Conservation (phyloP, 73 alveolate species). For the Paramecium sexaurelia region DNA sequence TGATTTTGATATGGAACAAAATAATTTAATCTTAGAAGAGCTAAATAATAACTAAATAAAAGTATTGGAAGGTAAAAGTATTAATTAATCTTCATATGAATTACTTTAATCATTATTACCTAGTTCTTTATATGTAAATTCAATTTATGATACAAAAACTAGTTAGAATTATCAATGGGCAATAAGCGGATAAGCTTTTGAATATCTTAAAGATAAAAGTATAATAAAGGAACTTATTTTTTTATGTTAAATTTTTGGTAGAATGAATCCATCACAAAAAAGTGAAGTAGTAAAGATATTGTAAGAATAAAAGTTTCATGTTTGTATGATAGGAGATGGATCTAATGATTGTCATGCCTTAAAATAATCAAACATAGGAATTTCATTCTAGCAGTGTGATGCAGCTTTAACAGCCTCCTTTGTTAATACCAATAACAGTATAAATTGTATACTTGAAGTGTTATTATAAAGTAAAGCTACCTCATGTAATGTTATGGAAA, state of each 20-base stretch:
- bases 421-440: not conserved
- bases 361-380: slow-evolving; percentile 51
- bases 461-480: slow-evolving; percentile 47
- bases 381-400: slow-evolving; percentile 49
- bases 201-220: not conserved
- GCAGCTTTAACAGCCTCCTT: slow-evolving; percentile 54
- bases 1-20: not conserved
- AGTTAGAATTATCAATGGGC: not conserved
- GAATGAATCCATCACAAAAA: slow-evolving; percentile 56
- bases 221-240: not conserved
- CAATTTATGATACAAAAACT: not conserved
- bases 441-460: slow-evolving; percentile 18
- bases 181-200: not conserved
- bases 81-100: not conserved
- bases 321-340: slow-evolving; percentile 65
- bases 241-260: not conserved
- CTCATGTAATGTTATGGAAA: not conserved
- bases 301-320: not conserved
- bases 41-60: not conserved
- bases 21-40: not conserved
- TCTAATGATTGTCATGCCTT: slow-evolving; percentile 59
- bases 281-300: slow-evolving; percentile 22
- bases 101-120: not conserved
- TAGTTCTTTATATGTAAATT: not conserved
- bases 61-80: not conserved